These are phyloP conservation scores for Chytriomyces sp. DNA, from an alignment of 192 early-diverging fungal genomes.

Conservation along the genomic window DNA sequence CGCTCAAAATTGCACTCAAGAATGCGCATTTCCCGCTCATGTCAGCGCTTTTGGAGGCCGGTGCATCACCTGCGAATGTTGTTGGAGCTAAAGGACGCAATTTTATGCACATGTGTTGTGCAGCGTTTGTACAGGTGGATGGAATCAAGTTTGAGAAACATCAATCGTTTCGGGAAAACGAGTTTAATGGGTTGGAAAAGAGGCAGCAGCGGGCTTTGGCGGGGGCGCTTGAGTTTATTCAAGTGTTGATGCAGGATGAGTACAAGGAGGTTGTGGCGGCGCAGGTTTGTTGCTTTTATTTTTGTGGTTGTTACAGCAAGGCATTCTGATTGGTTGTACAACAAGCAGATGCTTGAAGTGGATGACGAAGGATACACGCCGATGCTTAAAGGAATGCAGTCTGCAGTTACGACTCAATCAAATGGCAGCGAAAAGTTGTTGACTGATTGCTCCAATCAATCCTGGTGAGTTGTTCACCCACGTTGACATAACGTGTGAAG, in stretches of 20 bases:
- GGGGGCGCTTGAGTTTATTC: background rate
- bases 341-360: background rate
- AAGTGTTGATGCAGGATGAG: background rate
- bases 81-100: background rate
- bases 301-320: constrained; percentile 1
- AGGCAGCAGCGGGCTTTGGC: background rate
- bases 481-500: background rate
- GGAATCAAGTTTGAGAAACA: background rate
- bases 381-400: constrained; percentile 24
- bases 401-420: constrained; percentile 16
- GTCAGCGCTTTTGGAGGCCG: constrained; percentile 9
- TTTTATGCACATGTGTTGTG: background rate
- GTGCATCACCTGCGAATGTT: constrained; percentile 19
- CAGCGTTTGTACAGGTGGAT: background rate
- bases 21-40: background rate
- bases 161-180: background rate
- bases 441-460: background rate
- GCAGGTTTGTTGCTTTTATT: constrained; percentile 18
- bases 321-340: background rate
- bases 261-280: background rate
- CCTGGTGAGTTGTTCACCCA: background rate
- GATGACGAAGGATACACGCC: constrained; percentile 40
- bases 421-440: background rate
- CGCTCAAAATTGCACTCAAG: constrained; percentile 17
- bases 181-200: background rate